These are phyloP conservation scores for Sclerotinia subarctica DNA, from an alignment of 2,329 filamentous ascomycete species.

Conservation along the genomic window DNA sequence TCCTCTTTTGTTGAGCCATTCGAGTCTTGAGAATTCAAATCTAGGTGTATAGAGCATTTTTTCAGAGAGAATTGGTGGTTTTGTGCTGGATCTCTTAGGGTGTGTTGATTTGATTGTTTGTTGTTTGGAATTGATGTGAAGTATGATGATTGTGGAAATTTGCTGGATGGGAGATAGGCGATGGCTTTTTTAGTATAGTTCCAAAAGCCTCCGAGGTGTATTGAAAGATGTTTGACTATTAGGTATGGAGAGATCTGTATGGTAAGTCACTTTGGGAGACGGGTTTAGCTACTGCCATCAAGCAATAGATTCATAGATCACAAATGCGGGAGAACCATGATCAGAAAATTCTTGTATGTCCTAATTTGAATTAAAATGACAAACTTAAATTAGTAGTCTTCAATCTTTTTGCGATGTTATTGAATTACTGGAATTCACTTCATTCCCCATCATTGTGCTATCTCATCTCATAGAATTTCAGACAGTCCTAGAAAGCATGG, in stretches of 20 bases:
- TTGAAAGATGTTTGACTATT: not conserved
- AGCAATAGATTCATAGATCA: not conserved
- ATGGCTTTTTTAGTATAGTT: not conserved
- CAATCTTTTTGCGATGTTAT: accelerated
- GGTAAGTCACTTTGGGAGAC: not conserved
- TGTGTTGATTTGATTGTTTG: not conserved
- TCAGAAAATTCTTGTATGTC: not conserved
- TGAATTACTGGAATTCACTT: not conserved
- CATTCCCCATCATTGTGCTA: accelerated
- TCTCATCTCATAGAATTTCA: too few species aligned
- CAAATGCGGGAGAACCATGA: not conserved
- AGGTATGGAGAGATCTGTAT: not conserved
- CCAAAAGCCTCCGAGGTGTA: too few species aligned
- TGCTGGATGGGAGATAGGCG: too few species aligned
- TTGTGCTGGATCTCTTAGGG: not conserved
- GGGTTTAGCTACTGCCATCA: not conserved
- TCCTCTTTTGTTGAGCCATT: slow-evolving; percentile 4
- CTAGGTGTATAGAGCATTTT: not conserved
- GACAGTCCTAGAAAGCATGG: not conserved
- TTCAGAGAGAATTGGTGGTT: not conserved
- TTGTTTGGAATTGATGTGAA: not conserved
- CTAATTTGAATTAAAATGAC: not conserved
- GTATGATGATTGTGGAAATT: too few species aligned
- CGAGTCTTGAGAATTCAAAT: not conserved
- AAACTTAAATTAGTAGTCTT: not conserved